These are phyloP conservation scores for Amaranthus hypochondriacus DNA, from an alignment of 148 eudicot genomes.

Conservation along the genomic window DNA sequence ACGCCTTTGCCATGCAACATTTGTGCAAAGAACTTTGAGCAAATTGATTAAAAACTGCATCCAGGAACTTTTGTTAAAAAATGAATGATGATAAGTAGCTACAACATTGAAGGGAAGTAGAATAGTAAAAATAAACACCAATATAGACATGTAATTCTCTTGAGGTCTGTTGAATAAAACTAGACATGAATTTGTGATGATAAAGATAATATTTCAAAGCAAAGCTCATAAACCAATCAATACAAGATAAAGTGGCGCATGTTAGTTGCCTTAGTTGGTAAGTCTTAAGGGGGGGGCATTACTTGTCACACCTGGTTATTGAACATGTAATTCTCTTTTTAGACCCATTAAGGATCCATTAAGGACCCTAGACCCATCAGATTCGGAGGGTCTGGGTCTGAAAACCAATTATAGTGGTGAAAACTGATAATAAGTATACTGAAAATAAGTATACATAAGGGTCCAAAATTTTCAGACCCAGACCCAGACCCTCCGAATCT, in stretches of 20 bases:
- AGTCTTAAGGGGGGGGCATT: too few relatives aligned
- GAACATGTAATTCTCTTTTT: too few relatives aligned
- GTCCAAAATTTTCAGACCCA: too few relatives aligned
- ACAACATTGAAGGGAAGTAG: conserved; percentile 1
- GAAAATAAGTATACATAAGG: too few relatives aligned
- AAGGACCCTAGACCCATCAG: too few relatives aligned
- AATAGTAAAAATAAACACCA: neutral
- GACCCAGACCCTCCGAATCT: too few relatives aligned
- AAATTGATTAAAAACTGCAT: conserved; percentile 74
- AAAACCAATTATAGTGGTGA: too few relatives aligned
- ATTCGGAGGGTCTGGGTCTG: too few relatives aligned
- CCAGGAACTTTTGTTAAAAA: conserved; percentile 18
- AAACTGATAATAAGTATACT: too few relatives aligned
- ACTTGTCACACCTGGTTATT: too few relatives aligned
- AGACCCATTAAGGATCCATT: too few relatives aligned
- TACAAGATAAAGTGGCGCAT: neutral
- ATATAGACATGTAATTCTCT: neutral
- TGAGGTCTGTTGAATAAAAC: neutral
- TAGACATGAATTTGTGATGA: neutral
- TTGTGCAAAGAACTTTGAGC: conserved; percentile 80
- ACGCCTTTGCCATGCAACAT: conserved; percentile 99
- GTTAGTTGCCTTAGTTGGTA: too few relatives aligned
- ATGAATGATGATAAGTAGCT: conserved; percentile 13
- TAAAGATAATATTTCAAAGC: neutral
- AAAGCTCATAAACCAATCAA: neutral